A percentile compares a stretch with the other conserved stretches of the same genome.
phyloP scores from a whole-genome alignment of 2,329 filamentous ascomycete genomes.

The Neonectria coccinea region DNA sequence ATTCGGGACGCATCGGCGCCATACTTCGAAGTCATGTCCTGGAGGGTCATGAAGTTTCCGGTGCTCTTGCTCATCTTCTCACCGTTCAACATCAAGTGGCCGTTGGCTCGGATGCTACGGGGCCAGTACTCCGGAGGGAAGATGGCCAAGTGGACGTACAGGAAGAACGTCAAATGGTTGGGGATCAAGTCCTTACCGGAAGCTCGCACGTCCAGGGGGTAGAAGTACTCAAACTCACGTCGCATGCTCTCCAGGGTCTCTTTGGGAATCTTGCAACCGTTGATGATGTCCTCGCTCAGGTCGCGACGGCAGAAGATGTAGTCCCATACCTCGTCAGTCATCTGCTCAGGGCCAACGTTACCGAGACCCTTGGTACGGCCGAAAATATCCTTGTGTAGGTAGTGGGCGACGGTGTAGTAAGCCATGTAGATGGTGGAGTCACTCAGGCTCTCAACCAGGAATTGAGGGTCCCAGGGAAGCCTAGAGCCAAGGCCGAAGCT shows the following conservation, averaged over 20 bases:
- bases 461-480: slow-evolving; percentile 91
- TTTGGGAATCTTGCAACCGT: slow-evolving; percentile 77
- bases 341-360: slow-evolving; percentile 82
- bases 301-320: slow-evolving; percentile 88
- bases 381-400: slow-evolving; percentile 86
- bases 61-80: slow-evolving; percentile 99
- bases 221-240: slow-evolving; percentile 96
- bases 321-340: slow-evolving; percentile 97
- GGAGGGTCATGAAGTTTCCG: slow-evolving; percentile 94
- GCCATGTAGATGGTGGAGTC: slow-evolving; percentile 95
- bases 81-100: slow-evolving; percentile 92
- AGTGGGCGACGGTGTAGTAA: slow-evolving; percentile 76
- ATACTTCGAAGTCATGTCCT: slow-evolving; percentile 89
- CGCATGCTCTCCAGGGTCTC: slow-evolving; percentile 83
- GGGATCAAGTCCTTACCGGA: slow-evolving; percentile 94
- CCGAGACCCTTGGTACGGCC: slow-evolving; percentile 77
- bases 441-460: slow-evolving; percentile 91
- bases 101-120: slow-evolving; percentile 85
- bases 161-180: slow-evolving; percentile 95
- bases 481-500: slow-evolving; percentile 93
- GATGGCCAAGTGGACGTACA: slow-evolving; percentile 92
- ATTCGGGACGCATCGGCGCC: slow-evolving; percentile 93
- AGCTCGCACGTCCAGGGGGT: slow-evolving; percentile 88
- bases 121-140: slow-evolving; percentile 94
- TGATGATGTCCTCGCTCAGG: slow-evolving; percentile 72